A percentile compares a stretch with the other conserved stretches of the same genome.
phyloP scores from a whole-genome alignment of 257 asterid genomes.

The Solanum sejunctum region DNA sequence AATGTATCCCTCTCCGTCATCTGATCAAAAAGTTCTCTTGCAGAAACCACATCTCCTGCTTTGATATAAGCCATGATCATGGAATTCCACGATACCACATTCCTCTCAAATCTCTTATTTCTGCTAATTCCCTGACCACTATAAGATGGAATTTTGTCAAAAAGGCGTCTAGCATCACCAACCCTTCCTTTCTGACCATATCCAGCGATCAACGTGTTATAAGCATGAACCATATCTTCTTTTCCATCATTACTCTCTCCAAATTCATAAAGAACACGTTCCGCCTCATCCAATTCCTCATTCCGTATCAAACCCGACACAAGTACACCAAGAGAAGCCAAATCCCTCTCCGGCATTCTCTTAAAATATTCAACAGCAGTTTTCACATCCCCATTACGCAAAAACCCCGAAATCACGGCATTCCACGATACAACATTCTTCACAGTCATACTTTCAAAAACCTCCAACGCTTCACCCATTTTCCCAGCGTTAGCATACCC shows the following conservation, averaged over 20 bases:
- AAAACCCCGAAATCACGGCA: constrained; percentile 60
- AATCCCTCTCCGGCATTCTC: constrained; percentile 56
- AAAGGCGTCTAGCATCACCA: constrained; percentile 50
- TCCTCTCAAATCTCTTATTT: constrained; percentile 27
- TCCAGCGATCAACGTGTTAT: constrained; percentile 76
- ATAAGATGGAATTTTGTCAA: constrained; percentile 33
- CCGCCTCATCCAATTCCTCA: constrained; percentile 46
- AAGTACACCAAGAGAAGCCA: constrained; percentile 49
- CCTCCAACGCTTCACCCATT: constrained; percentile 48
- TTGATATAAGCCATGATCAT: constrained; percentile 78
- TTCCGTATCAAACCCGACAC: constrained; percentile 69
- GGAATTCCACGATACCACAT: constrained; percentile 72
- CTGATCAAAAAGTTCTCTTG: constrained; percentile 53
- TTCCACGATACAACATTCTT: constrained; percentile 78
- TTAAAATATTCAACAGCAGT: constrained; percentile 41
- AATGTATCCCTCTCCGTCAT: constrained; percentile 47
- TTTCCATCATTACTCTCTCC: constrained; percentile 9
- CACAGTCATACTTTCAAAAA: constrained; percentile 42
- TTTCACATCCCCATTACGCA: constrained; percentile 44
- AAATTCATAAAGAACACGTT: constrained; percentile 26
- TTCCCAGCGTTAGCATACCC: constrained; percentile 62
- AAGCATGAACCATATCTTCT: constrained; percentile 49
- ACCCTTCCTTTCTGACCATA: constrained; percentile 68
- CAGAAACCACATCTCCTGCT: constrained; percentile 45
- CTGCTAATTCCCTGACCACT: not conserved